These are phyloP conservation scores for Caryocar brasiliense DNA, from an alignment of 441 rosid species.

Conservation along the genomic window DNA sequence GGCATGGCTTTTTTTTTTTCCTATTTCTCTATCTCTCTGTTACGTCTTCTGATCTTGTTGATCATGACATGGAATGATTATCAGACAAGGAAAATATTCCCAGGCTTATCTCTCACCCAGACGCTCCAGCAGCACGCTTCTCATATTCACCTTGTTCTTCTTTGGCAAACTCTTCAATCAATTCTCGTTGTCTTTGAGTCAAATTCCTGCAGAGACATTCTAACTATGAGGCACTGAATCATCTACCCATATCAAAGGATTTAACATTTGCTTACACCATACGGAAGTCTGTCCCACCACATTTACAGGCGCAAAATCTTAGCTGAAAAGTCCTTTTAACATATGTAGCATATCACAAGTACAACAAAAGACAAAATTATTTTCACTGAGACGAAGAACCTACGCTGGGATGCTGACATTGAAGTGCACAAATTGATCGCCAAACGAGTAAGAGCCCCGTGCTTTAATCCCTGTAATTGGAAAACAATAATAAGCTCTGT, in stretches of 20 bases:
- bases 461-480: constrained; percentile 61
- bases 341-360: not conserved
- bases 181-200: constrained; percentile 76
- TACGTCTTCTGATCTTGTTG: not conserved
- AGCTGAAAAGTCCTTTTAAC: too few species aligned
- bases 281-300: too few species aligned
- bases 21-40: not conserved
- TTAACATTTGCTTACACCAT: too few species aligned
- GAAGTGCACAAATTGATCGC: constrained; percentile 87
- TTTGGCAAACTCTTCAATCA: constrained; percentile 86
- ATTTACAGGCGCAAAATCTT: too few species aligned
- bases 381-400: constrained; percentile 6
- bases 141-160: constrained; percentile 76
- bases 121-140: constrained; percentile 69
- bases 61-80: not conserved
- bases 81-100: not conserved
- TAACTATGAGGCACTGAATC: not conserved
- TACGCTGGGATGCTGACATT: constrained; percentile 78
- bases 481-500: not conserved
- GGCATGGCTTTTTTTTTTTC: not conserved
- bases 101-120: constrained; percentile 31
- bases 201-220: constrained; percentile 41
- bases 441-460: constrained; percentile 53
- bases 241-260: too few species aligned
- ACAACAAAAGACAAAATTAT: not conserved